Percentiles rank a stretch among this genome's conserved stretches.
These are phyloP conservation scores for Mitragyna speciosa DNA, from an alignment of 257 asterid genomes.

Conservation along the genomic window DNA sequence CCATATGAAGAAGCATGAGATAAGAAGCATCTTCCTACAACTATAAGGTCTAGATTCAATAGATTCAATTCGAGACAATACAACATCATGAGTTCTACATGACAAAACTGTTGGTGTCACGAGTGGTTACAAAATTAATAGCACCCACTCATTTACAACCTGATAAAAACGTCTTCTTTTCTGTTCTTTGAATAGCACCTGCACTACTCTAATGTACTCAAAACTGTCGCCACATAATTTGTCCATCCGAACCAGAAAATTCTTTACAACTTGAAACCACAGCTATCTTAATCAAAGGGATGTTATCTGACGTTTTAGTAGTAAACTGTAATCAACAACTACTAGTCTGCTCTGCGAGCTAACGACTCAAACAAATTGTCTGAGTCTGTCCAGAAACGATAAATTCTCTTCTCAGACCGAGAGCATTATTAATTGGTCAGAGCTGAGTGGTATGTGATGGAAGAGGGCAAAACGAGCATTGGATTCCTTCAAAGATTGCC, in stretches of 20 bases:
- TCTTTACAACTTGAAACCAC: background rate
- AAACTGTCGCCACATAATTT: background rate
- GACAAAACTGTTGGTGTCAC: slow-evolving; percentile 17
- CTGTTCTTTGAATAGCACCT: background rate
- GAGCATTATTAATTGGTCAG: slow-evolving; percentile 15
- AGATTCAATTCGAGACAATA: background rate
- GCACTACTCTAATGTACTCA: background rate
- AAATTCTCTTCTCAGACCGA: slow-evolving; percentile 6
- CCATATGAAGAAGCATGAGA: background rate
- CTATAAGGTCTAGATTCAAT: background rate
- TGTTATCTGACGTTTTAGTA: background rate
- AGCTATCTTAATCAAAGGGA: background rate
- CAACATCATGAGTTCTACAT: background rate
- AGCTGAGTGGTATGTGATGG: background rate
- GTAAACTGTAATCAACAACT: background rate
- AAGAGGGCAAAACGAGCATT: slow-evolving; percentile 21
- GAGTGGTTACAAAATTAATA: background rate
- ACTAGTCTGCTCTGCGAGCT: background rate
- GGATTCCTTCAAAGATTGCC: slow-evolving; percentile 39
- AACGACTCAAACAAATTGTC: background rate
- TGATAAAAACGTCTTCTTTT: background rate
- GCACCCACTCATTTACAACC: background rate
- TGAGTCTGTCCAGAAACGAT: background rate
- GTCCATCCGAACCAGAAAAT: slow-evolving; percentile 6
- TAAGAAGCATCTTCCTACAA: slow-evolving; percentile 7